Evolutionary conservation across 2,329 filamentous ascomycete species (phyloP).

Genomic region (Botryotinia calthae): DNA sequence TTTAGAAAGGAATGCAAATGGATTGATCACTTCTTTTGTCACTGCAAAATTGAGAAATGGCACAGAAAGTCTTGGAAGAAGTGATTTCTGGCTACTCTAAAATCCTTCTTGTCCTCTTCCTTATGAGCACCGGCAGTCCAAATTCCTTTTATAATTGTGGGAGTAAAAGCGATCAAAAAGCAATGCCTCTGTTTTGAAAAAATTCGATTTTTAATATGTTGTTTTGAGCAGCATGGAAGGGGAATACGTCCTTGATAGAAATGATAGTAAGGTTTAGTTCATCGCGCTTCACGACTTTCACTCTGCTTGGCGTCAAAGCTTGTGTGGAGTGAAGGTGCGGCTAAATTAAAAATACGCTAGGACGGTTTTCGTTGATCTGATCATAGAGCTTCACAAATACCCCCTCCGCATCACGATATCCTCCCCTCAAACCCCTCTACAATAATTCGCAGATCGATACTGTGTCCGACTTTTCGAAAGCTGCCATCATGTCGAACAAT

Average conservation of each 20-base stretch:
- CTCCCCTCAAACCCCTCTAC: neutral
- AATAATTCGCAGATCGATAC: slow-evolving; percentile 8
- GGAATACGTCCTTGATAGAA: neutral
- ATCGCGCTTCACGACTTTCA: slow-evolving; percentile 17
- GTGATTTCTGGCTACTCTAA: slow-evolving; percentile 40
- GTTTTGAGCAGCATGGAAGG: neutral
- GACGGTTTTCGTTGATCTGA: slow-evolving; percentile 17
- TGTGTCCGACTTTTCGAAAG: neutral
- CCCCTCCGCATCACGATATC: neutral
- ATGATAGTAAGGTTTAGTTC: neutral
- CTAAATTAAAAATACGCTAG: slow-evolving; percentile 19
- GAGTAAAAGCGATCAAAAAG: neutral
- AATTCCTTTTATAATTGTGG: neutral
- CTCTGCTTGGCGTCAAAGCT: slow-evolving; percentile 17
- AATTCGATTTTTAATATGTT: neutral
- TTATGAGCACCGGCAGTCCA: slow-evolving; percentile 11
- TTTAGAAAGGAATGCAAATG: slow-evolving; percentile 29
- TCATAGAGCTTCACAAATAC: slow-evolving; percentile 8
- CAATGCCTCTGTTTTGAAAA: neutral
- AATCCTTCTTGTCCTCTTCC: slow-evolving; percentile 21
- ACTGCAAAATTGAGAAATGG: slow-evolving; percentile 30
- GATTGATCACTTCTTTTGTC: slow-evolving; percentile 24
- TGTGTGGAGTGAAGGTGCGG: slow-evolving; percentile 19
- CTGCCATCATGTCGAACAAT: slow-evolving; percentile 43
- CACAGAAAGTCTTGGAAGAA: slow-evolving; percentile 40